Evolutionary conservation across 805 yeast genomes (phyloP).

Genomic region (Metschnikowia bowlesiae): DNA sequence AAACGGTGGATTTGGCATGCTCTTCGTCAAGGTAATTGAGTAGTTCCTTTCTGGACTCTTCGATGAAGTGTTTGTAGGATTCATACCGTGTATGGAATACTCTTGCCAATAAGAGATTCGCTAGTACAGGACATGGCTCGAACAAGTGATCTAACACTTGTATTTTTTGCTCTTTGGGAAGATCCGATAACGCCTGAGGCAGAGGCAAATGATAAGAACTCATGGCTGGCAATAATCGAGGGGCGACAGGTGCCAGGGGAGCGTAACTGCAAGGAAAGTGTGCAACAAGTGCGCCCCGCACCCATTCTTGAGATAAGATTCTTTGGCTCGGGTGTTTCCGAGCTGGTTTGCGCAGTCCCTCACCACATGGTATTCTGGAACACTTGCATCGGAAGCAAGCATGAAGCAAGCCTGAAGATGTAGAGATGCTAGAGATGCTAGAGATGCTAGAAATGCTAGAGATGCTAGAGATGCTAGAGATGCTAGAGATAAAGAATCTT

Average conservation of each 20-base stretch:
- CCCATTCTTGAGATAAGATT: background rate
- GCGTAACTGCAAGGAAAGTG: background rate
- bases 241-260: too few species aligned
- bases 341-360: background rate
- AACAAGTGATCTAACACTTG: conserved; percentile 53
- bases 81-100: conserved; percentile 18
- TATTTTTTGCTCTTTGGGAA: conserved; percentile 24
- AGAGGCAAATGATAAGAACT: conserved; percentile 8
- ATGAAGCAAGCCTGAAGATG: too few species aligned
- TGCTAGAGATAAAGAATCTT: too few species aligned
- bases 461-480: too few species aligned
- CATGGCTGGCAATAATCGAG: background rate
- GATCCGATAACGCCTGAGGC: conserved; percentile 4
- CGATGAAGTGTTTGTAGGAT: conserved; percentile 40
- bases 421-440: too few species aligned
- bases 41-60: conserved; percentile 37
- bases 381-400: too few species aligned
- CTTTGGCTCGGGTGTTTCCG: background rate
- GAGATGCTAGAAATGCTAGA: too few species aligned
- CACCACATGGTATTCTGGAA: background rate
- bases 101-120: conserved; percentile 29
- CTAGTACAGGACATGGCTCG: conserved; percentile 54
- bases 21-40: conserved; percentile 27
- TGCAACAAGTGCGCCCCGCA: background rate
- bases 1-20: conserved; percentile 18